Evolutionary conservation across 192 early-diverging fungal species (phyloP).

Genomic region (Coemansia reversa): DNA sequence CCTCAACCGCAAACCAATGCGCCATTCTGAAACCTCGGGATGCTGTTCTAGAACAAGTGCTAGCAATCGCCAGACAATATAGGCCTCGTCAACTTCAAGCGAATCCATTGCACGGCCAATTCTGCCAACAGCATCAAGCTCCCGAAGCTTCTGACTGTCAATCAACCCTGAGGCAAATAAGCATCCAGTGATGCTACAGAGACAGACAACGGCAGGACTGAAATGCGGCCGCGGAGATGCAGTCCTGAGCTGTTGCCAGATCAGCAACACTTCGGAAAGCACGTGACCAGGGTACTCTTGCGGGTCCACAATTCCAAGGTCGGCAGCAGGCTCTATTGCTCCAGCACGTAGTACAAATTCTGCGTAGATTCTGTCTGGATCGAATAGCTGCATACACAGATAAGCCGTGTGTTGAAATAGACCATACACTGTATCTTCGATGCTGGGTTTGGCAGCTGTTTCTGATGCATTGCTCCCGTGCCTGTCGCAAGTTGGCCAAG

Average conservation of each 20-base stretch:
- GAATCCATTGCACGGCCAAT: conserved; percentile 15
- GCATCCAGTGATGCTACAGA: conserved; percentile 22
- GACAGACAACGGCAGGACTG: conserved; percentile 15
- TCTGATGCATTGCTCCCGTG: conserved; percentile 8
- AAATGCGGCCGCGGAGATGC: conserved; percentile 14
- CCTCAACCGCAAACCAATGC: not conserved
- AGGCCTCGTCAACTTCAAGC: conserved; percentile 37
- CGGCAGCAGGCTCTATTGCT: conserved; percentile 1
- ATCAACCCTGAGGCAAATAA: conserved; percentile 17
- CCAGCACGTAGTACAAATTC: conserved; percentile 8
- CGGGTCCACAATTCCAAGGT: conserved; percentile 13
- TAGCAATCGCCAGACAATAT: conserved; percentile 32
- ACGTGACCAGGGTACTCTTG: not conserved
- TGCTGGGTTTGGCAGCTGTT: not conserved
- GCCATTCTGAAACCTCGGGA: conserved; percentile 10
- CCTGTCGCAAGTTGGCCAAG: not conserved
- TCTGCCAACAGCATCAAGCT: conserved; percentile 3
- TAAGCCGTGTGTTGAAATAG: conserved; percentile 19
- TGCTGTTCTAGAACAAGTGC: conserved; percentile 10
- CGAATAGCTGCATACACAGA: conserved; percentile 19
- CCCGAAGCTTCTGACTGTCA: conserved; percentile 7
- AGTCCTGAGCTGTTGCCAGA: conserved; percentile 26
- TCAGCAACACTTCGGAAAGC: conserved; percentile 9
- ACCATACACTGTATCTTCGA: not conserved
- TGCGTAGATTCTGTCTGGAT: conserved; percentile 21